Evolutionary conservation across 2,329 filamentous ascomycete genomes (phyloP), one percentile per base, ranked within the genome.

Genomic region (Pseudogymnoascus sp.): DNA sequence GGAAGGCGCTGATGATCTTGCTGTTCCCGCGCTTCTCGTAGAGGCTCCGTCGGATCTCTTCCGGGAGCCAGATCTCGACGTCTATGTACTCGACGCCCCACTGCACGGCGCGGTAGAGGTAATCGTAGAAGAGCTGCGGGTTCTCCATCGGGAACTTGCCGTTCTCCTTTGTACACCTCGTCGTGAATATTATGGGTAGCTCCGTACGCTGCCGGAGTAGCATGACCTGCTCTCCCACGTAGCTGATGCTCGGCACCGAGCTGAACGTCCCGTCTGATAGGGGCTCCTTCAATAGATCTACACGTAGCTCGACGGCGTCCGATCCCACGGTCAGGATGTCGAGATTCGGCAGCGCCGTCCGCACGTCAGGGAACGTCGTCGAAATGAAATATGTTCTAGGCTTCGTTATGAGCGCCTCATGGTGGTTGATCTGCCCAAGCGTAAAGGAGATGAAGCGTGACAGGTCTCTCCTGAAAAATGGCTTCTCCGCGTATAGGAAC

Each of bases 51-150:
- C 91, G 82, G 63, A 96, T 90, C 6, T 84, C 79, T 72, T 93
- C 90, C 0, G 91, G 91, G 38, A 96, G 81, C 89, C 91, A 95
- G 40, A 96, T 77, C 77, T 96, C 91, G 62, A 96, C 90, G 71
- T 96, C 91, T 66, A 96, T 88, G 72, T 96, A 96, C 74, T 96
- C 91, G 65, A 91, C 88, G 1, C 91, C 91, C 90, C 90, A 96
- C 71, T 95, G 88, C 62, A 95, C 90, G 3, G 91, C 91, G 36
- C 89, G 85, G 70, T 87, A 87, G n/a, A 96, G 82, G 71, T 95
- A 93, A 65, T 87, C 82, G 75, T 90, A 90, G 74, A 88, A 93
- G 47, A 95, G 73, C 13, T 80, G 78, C 0, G 90, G 89, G 63
- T 91, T 84, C 42, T 91, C 86, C 88, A 93, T 93, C 0, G 91